A percentile compares a stretch with the other conserved stretches of the same genome.
phyloP scores from a whole-genome alignment of 2,329 filamentous ascomycete species.

The Emmonsiellopsis sp. region DNA sequence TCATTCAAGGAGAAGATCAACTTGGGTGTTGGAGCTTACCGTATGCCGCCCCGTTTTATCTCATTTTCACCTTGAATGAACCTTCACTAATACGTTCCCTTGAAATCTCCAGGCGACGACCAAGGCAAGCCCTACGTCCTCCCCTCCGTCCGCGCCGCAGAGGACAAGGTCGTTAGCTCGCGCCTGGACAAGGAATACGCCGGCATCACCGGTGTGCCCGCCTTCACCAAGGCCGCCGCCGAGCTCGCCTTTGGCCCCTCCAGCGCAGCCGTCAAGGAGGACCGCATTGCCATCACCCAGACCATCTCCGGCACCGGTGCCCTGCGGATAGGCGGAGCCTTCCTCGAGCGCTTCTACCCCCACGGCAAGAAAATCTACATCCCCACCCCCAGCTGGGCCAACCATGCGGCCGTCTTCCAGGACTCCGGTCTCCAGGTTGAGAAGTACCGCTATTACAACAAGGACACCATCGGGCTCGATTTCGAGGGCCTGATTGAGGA shows the following conservation, averaged over 20 bases:
- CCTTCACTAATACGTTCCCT: conserved; percentile 1
- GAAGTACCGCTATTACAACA: conserved; percentile 98
- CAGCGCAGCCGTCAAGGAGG: conserved; percentile 63
- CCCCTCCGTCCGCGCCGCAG: conserved; percentile 80
- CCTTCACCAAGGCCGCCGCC: conserved; percentile 88
- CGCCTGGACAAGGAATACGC: conserved; percentile 95
- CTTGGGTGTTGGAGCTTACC: conserved; percentile 95
- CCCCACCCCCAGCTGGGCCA: conserved; percentile 92
- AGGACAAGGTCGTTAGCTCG: conserved; percentile 71
- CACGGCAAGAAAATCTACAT: conserved; percentile 94
- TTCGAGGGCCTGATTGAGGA: conserved; percentile 89
- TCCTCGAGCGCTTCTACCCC: conserved; percentile 85
- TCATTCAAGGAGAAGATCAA: conserved; percentile 94
- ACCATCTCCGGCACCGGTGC: conserved; percentile 97
- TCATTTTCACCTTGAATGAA: neutral
- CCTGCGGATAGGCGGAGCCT: conserved; percentile 86
- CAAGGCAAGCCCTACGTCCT: conserved; percentile 96
- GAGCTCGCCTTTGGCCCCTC: conserved; percentile 81
- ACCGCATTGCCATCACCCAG: conserved; percentile 84
- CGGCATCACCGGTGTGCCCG: conserved; percentile 89
- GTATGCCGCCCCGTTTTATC: conserved; percentile 33
- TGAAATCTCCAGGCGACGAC: conserved; percentile 55
- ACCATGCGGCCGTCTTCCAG: conserved; percentile 94
- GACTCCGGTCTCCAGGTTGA: conserved; percentile 85
- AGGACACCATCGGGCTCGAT: conserved; percentile 95